phyloP scores from a whole-genome alignment of 345 rosid species.

The Eucalyptus tenuipes region DNA sequence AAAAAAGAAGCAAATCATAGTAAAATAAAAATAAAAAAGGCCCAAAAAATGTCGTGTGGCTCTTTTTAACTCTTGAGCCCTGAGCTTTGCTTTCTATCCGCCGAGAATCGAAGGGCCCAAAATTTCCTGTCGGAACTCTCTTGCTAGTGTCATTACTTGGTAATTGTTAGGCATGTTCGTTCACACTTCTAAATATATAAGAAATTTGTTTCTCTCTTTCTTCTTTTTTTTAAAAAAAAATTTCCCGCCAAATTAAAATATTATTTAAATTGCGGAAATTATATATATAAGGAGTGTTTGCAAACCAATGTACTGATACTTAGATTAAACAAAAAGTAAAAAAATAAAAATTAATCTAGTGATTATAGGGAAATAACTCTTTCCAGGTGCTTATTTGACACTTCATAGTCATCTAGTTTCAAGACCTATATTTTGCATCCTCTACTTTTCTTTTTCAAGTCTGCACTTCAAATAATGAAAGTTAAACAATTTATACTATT shows the following conservation, averaged over 20 bases:
- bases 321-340: neutral
- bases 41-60: neutral
- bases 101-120: neutral
- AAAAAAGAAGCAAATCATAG: neutral
- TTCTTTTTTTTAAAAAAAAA: neutral
- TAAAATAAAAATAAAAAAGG: neutral
- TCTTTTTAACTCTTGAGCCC: neutral
- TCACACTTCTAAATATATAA: neutral
- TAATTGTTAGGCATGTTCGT: neutral
- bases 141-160: neutral
- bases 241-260: neutral
- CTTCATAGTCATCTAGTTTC: neutral
- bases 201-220: neutral
- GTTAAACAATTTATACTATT: neutral
- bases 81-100: neutral
- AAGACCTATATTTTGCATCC: neutral
- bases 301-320: neutral
- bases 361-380: neutral
- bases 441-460: neutral
- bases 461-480: neutral
- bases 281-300: neutral
- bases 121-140: neutral
- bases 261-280: neutral
- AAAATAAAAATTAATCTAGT: neutral
- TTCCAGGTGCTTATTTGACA: neutral